Evolutionary conservation across 805 yeast species (phyloP).

Genomic region (Grigorovia yakushimaensis): DNA sequence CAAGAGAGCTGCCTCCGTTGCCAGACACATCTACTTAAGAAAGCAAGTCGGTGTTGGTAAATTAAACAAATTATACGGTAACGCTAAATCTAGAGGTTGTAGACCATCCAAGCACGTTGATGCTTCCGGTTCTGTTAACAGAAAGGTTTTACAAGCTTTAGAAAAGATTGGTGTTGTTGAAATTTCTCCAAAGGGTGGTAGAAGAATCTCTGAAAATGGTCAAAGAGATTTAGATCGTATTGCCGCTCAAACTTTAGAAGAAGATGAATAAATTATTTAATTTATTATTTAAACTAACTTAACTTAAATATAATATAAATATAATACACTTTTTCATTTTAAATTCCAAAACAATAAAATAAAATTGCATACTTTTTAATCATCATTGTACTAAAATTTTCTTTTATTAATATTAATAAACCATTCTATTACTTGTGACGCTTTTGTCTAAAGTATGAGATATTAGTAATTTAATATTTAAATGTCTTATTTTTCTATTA

Average conservation of each 20-base stretch:
- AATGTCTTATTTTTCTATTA: no score
- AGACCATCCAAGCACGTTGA: slow-evolving; percentile 98
- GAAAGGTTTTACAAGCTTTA: slow-evolving; percentile 95
- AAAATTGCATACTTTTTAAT: no score
- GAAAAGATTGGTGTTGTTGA: slow-evolving; percentile 97
- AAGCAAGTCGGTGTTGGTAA: slow-evolving; percentile 99
- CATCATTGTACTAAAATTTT: no score
- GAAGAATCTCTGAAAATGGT: slow-evolving; percentile 98
- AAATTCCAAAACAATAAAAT: no score
- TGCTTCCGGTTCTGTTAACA: slow-evolving; percentile 99
- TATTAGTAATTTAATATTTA: no score
- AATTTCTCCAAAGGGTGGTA: slow-evolving; percentile 96
- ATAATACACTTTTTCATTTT: slow-evolving; percentile 3
- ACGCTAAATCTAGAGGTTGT: slow-evolving; percentile 97
- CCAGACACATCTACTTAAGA: slow-evolving; percentile 99
- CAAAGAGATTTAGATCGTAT: slow-evolving; percentile 99
- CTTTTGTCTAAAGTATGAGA: no score
- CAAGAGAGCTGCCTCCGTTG: slow-evolving; percentile 99
- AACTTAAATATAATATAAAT: neutral
- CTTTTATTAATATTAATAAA: no score
- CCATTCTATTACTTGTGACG: no score
- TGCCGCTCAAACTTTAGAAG: slow-evolving; percentile 97
- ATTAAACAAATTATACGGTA: slow-evolving; percentile 98
- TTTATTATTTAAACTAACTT: slow-evolving; percentile 4
- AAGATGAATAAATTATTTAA: slow-evolving; percentile 47